Evolutionary conservation across 257 asterid species (phyloP).

Genomic region (Penstemon eatonii): DNA sequence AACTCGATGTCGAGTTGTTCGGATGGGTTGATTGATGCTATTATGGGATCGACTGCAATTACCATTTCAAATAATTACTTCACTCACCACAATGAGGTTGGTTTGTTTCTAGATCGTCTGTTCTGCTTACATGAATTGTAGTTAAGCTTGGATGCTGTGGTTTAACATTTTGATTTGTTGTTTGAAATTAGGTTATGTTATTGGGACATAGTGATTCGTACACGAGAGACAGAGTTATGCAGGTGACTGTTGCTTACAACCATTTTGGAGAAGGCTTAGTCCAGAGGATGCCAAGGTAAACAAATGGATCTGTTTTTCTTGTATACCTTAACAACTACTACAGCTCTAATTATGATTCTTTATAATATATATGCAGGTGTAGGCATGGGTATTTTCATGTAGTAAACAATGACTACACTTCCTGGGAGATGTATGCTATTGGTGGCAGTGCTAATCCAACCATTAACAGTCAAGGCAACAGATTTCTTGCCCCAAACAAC

Average conservation of each 20-base stretch:
- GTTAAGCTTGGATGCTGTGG: too few relatives aligned
- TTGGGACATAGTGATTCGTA: constrained; percentile 53
- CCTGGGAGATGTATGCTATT: constrained; percentile 15
- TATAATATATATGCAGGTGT: neutral
- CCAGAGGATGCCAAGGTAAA: constrained; percentile 64
- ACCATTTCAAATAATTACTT: constrained; percentile 23
- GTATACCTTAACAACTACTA: too few relatives aligned
- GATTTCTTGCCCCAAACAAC: constrained; percentile 11
- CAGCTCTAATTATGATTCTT: too few relatives aligned
- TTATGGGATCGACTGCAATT: constrained; percentile 18
- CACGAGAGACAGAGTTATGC: constrained; percentile 49
- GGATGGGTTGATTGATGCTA: constrained; percentile 20
- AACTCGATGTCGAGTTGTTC: constrained; percentile 19
- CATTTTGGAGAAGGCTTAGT: constrained; percentile 59
- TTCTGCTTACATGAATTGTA: too few relatives aligned
- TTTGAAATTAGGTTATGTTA: constrained; percentile 43
- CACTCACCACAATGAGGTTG: constrained; percentile 23
- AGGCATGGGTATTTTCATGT: constrained; percentile 22
- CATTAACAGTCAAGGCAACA: constrained; percentile 15
- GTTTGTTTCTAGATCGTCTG: neutral
- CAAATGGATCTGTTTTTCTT: too few relatives aligned
- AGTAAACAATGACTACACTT: constrained; percentile 16
- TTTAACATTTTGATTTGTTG: too few relatives aligned
- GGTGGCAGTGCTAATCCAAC: constrained; percentile 21
- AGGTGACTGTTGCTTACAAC: constrained; percentile 59